Evolutionary conservation across 2,329 filamentous ascomycete species (phyloP).

Genomic region (Chaetomium globosum): DNA sequence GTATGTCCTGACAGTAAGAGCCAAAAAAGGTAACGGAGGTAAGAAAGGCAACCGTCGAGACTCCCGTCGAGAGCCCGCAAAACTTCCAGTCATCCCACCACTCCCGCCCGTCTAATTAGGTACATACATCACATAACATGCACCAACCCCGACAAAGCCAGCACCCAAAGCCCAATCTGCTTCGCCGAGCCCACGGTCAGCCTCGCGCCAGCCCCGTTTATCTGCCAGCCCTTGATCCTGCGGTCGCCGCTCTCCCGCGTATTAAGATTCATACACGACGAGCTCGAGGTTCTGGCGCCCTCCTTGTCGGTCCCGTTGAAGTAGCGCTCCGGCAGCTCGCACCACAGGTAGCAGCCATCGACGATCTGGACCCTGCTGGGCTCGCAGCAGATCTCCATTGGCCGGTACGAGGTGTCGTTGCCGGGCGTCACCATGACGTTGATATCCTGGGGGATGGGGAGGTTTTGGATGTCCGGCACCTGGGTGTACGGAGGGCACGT

Average conservation of each 20-base stretch:
- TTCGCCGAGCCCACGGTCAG: conserved; percentile 2
- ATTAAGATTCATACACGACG: too few species aligned
- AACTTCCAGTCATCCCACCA: too few species aligned
- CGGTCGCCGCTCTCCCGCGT: too few species aligned
- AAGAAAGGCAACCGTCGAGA: too few species aligned
- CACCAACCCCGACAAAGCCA: conserved; percentile 4
- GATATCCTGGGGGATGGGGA: conserved; percentile 11
- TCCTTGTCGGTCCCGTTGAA: conserved; percentile 9
- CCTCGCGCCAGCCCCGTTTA: background rate
- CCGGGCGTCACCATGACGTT: conserved; percentile 9
- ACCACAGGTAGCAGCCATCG: conserved; percentile 11
- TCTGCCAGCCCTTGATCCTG: too few species aligned
- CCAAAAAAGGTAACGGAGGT: too few species aligned
- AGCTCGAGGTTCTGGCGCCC: background rate
- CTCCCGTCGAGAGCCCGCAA: too few species aligned
- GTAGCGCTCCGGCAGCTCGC: conserved; percentile 7
- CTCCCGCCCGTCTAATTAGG: too few species aligned
- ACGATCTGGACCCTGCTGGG: conserved; percentile 5
- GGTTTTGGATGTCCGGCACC: background rate
- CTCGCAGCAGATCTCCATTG: background rate
- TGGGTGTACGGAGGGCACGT: too few species aligned
- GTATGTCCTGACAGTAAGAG: too few species aligned
- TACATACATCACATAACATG: background rate
- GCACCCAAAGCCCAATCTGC: conserved; percentile 10
- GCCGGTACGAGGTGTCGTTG: background rate